Evolutionary conservation across 257 asterid genomes (phyloP).

Genomic region (Solanum rostratum): DNA sequence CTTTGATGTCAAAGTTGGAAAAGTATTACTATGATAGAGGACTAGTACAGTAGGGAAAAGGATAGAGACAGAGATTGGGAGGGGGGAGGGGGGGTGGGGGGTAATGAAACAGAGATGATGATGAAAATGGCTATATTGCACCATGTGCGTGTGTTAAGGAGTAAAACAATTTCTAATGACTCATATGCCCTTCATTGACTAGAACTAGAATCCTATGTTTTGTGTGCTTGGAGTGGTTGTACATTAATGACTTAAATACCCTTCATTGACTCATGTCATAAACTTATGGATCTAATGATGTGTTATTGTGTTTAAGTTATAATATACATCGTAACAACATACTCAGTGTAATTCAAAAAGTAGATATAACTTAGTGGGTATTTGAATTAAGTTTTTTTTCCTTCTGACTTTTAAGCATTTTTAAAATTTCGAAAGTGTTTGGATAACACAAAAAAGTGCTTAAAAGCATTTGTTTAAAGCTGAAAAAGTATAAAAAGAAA

Average conservation of each 20-base stretch:
- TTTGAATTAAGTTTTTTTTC: too few relatives aligned
- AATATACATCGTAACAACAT: neutral
- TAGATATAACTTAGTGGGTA: too few relatives aligned
- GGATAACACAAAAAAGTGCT: too few relatives aligned
- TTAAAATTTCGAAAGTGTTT: too few relatives aligned
- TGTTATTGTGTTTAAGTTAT: neutral
- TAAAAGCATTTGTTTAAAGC: too few relatives aligned
- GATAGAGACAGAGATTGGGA: neutral
- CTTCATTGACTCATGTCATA: neutral
- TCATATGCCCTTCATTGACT: neutral
- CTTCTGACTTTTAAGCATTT: too few relatives aligned
- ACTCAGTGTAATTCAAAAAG: neutral
- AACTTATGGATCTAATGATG: neutral
- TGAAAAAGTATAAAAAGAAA: too few relatives aligned
- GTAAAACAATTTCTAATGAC: neutral
- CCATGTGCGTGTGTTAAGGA: neutral
- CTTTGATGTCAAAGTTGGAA: neutral
- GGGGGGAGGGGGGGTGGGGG: neutral
- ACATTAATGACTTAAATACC: neutral
- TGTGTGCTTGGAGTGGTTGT: neutral
- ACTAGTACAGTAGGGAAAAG: neutral
- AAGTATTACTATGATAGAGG: neutral
- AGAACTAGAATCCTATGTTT: neutral
- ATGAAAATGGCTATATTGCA: neutral
- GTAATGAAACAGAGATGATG: neutral